phyloP scores from a whole-genome alignment of 345 rosid species.

The Dovyalis caffra region DNA sequence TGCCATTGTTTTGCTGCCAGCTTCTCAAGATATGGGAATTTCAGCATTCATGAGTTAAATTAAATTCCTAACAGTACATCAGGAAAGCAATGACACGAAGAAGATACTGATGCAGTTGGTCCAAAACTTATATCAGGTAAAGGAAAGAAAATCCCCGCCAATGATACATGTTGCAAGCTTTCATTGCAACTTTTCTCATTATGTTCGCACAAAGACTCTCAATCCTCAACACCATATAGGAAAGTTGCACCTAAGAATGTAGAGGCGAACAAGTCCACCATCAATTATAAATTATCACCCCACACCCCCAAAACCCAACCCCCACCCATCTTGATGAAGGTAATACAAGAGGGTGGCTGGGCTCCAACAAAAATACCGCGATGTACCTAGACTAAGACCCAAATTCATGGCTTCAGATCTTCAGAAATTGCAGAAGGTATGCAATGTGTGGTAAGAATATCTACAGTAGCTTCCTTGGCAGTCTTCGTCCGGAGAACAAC shows the following conservation, averaged over 20 bases:
- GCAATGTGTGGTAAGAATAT: slow-evolving; percentile 83
- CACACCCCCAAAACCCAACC: background rate
- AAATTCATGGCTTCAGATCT: slow-evolving; percentile 54
- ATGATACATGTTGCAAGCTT: background rate
- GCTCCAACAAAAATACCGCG: slow-evolving; percentile 2
- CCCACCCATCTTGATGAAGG: background rate
- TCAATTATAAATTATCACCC: background rate
- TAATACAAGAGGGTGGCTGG: background rate
- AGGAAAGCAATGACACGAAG: background rate
- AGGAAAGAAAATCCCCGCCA: background rate
- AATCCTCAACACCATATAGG: background rate
- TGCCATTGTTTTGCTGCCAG: background rate
- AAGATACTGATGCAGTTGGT: background rate
- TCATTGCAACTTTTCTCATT: no score
- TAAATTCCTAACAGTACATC: background rate
- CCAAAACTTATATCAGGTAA: background rate
- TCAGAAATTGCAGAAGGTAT: slow-evolving; percentile 90
- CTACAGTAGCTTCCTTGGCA: slow-evolving; percentile 82
- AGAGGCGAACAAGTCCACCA: background rate
- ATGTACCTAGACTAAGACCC: background rate
- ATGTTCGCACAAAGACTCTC: background rate
- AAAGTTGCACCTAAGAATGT: background rate
- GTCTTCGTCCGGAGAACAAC: slow-evolving; percentile 69
- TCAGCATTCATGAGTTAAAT: no score
- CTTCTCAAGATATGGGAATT: background rate